A percentile compares a stretch with the other conserved stretches of the same genome.
Conservation (phyloP, 2,329 filamentous ascomycete genomes). For the Cercospora nicotianae region DNA sequence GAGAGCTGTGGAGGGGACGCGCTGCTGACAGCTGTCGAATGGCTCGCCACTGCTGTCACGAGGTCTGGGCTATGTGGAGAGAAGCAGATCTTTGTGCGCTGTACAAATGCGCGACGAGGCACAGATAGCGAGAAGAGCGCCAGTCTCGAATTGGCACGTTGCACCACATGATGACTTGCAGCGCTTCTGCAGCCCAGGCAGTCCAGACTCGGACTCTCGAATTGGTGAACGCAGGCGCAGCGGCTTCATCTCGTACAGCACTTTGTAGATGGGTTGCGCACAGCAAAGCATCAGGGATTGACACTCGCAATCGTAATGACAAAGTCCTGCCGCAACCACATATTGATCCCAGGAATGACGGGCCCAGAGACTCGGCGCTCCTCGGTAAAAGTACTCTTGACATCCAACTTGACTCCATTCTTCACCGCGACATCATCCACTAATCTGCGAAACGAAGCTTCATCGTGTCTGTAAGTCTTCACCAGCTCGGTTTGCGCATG, state of each 20-base stretch:
- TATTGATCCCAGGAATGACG: not conserved
- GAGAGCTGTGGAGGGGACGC: not conserved
- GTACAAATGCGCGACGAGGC: not conserved
- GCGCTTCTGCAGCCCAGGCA: not conserved
- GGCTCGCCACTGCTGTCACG: constrained; percentile 1
- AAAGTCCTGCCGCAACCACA: constrained; percentile 3
- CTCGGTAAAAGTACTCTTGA: not conserved
- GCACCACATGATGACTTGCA: not conserved
- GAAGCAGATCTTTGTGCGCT: not conserved
- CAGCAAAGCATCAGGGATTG: not conserved
- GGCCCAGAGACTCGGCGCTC: not conserved
- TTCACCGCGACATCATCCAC: constrained; percentile 44
- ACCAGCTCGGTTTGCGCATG: not conserved
- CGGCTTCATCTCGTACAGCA: not conserved
- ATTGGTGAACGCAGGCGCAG: no score
- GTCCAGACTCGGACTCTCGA: no score
- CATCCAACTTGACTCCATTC: constrained; percentile 41
- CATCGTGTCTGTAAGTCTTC: not conserved
- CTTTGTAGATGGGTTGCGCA: not conserved
- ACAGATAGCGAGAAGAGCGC: not conserved
- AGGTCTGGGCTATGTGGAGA: not conserved
- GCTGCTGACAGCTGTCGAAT: not conserved
- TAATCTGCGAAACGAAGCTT: constrained; percentile 28
- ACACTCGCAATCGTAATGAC: not conserved
- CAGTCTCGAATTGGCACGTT: not conserved